Base-by-base conservation (phyloP, 805 yeast genomes). In the Nakazawaea ishiwadae region DNA sequence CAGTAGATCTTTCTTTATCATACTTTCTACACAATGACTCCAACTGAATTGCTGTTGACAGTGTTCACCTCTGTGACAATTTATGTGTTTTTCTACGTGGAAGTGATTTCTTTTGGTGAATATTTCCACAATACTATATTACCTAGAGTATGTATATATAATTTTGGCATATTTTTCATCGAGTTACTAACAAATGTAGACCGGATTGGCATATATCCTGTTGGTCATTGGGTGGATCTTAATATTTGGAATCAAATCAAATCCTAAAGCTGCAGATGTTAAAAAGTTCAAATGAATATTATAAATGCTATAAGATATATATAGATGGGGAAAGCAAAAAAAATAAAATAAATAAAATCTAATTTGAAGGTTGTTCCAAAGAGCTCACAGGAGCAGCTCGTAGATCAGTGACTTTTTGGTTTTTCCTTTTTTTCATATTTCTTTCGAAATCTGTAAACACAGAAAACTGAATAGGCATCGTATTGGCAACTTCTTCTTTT, bases 391-490 rank as follows among this genome's bases (percentile, higher is more conserved):
- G 20, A n/a, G n/a, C n/a, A 14, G 9, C 12, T 8, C 19, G 12
- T 24, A 34, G 23, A 24, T 34, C 37, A 8, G 40, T 37, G 10
- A 23, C 26, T 14, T 16, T 12, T 14, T 19, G 24, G 17, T 14
- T 20, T 35, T 35, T 59, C 48, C 63, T 65, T 35, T 62, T 53
- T 48, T 79, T 77, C 55, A 84, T 62, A 54, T 68, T 68, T 62
- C 78, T 79, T 60, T 90, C 97, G 39, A 88, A 77, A 50, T 84
- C 83, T 1, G 95, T 88, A 67, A 90, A 91, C 4, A 78, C 96
- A 45, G 77, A 72, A 50, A 91, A 79, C 17, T 84, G 79, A 11
- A 82, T 69, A 7, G 95, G 95, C 40, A 90, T 81, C 40, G 75
- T 75, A 17, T 65, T 62, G 4, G 65, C 74, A 23, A 71, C 75